Evolutionary conservation across 208 protist species (phyloP), one percentile per base, ranked within the genome.

Genomic region (Plasmodiophora brassicae): DNA sequence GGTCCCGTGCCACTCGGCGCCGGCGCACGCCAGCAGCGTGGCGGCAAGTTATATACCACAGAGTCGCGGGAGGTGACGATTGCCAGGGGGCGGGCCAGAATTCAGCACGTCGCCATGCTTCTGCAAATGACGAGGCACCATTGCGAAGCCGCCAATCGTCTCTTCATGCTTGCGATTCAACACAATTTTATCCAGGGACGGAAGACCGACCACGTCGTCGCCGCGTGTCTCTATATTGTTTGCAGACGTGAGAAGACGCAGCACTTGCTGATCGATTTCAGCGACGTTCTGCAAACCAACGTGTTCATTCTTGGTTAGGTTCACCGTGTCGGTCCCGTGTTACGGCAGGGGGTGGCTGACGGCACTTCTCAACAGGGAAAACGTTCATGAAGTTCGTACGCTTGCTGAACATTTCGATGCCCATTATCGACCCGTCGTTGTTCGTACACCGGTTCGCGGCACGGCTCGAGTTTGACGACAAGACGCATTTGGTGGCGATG

Each of bases 171-270:
- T 38, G 92, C 92, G 0, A 54, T 93, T 0, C 86, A 93, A 65
- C 87, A 89, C 87, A 94, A 94, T 86, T 94, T 94, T 57, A 93
- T 91, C 57, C 92, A 93, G 71, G 94, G 94, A 25, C 88, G 92
- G 0, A 78, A 50, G 39, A 91, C 91, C 36, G 71, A 92, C 35
- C 45, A 92, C 36, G 94, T 96, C 25, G 89, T 91, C 38, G 94
- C 94, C n/a, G 89, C 93, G 1, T 96, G 94, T 89, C 78, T 96
- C 5, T 96, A 96, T 87, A 89, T 94, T 41, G 91, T 95, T 5
- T 96, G 94, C 87, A 87, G 93, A 22, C 85, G 91, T n/a, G 89
- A 95, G 50, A 92, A 88, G 78, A 94, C 91, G 0, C 87, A 90
- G 0, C 87, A 95, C 87, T 91, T 95, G 88, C 86, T 96, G 14